Percentiles rank a stretch among this genome's conserved stretches.
These are phyloP conservation scores for Rhinocladiella mackenziei DNA, from an alignment of 2,329 filamentous ascomycete genomes.

Conservation along the genomic window DNA sequence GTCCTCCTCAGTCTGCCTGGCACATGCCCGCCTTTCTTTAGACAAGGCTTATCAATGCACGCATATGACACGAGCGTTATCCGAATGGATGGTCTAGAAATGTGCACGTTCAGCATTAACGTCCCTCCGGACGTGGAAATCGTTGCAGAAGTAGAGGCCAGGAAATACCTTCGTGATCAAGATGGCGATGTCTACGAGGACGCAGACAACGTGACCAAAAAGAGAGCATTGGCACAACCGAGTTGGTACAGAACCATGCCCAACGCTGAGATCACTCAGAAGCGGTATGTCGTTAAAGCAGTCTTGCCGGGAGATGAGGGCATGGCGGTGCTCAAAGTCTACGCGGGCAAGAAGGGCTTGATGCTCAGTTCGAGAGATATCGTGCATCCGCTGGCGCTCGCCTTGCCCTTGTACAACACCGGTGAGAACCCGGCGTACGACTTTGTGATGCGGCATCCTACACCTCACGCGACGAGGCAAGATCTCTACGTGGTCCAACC, in stretches of 20 bases:
- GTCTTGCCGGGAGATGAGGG: constrained; percentile 88
- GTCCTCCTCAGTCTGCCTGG: constrained; percentile 81
- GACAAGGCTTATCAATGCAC: constrained; percentile 70
- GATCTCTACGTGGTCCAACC: constrained; percentile 96
- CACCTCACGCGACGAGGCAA: constrained; percentile 93
- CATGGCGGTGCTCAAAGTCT: constrained; percentile 80
- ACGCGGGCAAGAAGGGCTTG: constrained; percentile 86
- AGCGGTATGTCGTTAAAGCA: constrained; percentile 90
- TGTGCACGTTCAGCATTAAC: constrained; percentile 82
- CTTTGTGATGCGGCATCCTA: constrained; percentile 88
- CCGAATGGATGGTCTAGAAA: constrained; percentile 85
- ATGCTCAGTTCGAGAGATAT: constrained; percentile 99
- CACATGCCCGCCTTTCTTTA: constrained; percentile 83
- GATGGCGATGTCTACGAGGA: constrained; percentile 94
- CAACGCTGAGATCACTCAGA: constrained; percentile 46
- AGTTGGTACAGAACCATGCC: constrained; percentile 72
- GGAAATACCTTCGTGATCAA: constrained; percentile 71
- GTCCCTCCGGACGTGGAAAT: constrained; percentile 89
- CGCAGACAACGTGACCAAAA: constrained; percentile 71
- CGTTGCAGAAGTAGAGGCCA: constrained; percentile 85
- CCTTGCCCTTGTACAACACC: constrained; percentile 82
- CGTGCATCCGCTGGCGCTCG: constrained; percentile 82
- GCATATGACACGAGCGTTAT: constrained; percentile 87
- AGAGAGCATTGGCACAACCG: constrained; percentile 82
- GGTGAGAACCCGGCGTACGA: constrained; percentile 93